Conservation (phyloP, 1,284 basidiomycete species). For the Paramarasmius palmivorus region DNA sequence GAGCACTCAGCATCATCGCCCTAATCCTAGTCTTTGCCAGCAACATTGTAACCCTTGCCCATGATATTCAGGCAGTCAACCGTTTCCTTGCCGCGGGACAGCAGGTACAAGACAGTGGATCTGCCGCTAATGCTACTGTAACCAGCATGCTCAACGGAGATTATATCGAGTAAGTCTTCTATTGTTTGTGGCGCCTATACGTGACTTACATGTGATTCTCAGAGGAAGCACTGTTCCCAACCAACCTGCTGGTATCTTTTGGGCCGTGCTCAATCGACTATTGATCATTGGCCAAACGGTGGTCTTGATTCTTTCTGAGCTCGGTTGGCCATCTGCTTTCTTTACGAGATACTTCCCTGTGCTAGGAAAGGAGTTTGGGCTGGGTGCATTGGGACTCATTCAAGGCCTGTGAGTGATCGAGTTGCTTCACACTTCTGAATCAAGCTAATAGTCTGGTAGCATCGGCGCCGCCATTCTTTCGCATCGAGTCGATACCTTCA, state of each 20-base stretch:
- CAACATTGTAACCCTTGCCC: conserved; percentile 79
- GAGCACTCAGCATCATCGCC: conserved; percentile 77
- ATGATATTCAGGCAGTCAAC: conserved; percentile 79
- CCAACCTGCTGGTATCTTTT: conserved; percentile 86
- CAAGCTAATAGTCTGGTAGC: conserved; percentile 28
- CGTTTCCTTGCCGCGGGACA: conserved; percentile 46
- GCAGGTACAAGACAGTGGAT: conserved; percentile 30
- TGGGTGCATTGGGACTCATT: conserved; percentile 84
- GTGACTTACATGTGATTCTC: conserved; percentile 14
- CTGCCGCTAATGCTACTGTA: conserved; percentile 32
- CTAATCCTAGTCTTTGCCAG: conserved; percentile 80
- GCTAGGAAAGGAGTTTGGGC: conserved; percentile 76
- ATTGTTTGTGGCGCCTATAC: conserved; percentile 2
- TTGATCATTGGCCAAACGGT: conserved; percentile 83
- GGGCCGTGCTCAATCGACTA: conserved; percentile 82
- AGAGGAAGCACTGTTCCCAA: conserved; percentile 86
- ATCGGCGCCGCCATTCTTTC: conserved; percentile 84
- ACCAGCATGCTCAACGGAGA: conserved; percentile 58
- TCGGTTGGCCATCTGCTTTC: conserved; percentile 75
- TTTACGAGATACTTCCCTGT: conserved; percentile 85
- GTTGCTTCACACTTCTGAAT: conserved; percentile 6
- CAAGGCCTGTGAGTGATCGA: conserved; percentile 65
- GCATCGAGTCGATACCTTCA: conserved; percentile 83
- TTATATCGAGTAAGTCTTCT: conserved; percentile 67
- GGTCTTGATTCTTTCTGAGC: conserved; percentile 78